Evolutionary conservation across 1,139 yeast species (phyloP).

Genomic region (Candida sanyaensis): DNA sequence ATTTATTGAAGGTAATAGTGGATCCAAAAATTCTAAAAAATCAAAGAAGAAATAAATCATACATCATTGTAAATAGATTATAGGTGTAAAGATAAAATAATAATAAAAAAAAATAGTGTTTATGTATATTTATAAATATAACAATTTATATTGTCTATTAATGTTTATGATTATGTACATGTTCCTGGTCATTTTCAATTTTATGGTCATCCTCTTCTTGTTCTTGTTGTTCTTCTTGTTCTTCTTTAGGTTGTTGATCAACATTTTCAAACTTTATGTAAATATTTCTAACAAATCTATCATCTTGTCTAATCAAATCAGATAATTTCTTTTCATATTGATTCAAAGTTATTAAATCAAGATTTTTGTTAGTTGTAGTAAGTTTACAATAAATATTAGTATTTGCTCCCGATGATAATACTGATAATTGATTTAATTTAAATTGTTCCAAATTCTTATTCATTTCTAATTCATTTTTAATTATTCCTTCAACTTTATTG

Average conservation of each 20-base stretch:
- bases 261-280: slow-evolving; percentile 18
- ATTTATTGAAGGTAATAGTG: slow-evolving; percentile 57
- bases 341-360: slow-evolving; percentile 28
- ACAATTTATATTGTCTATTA: slow-evolving; percentile 7
- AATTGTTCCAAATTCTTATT: slow-evolving; percentile 21
- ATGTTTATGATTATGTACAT: slow-evolving; percentile 15
- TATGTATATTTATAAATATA: slow-evolving; percentile 8
- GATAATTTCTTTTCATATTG: slow-evolving; percentile 27
- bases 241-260: slow-evolving; percentile 9
- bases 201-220: slow-evolving; percentile 6
- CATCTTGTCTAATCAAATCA: slow-evolving; percentile 28
- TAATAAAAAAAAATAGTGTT: slow-evolving; percentile 1
- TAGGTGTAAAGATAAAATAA: slow-evolving; percentile 6
- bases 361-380: slow-evolving; percentile 18
- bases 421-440: slow-evolving; percentile 48
- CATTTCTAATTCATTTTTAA: slow-evolving; percentile 21
- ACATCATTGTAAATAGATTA: background rate
- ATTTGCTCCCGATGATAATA: slow-evolving; percentile 76
- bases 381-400: slow-evolving; percentile 35
- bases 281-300: slow-evolving; percentile 38
- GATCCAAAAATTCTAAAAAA: slow-evolving; percentile 17
- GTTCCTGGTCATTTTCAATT: slow-evolving; percentile 15
- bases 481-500: slow-evolving; percentile 24
- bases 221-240: slow-evolving; percentile 1
- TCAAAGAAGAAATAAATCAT: slow-evolving; percentile 14